Base-by-base conservation (phyloP, 345 rosid genomes). In the Jatropha curcas region DNA sequence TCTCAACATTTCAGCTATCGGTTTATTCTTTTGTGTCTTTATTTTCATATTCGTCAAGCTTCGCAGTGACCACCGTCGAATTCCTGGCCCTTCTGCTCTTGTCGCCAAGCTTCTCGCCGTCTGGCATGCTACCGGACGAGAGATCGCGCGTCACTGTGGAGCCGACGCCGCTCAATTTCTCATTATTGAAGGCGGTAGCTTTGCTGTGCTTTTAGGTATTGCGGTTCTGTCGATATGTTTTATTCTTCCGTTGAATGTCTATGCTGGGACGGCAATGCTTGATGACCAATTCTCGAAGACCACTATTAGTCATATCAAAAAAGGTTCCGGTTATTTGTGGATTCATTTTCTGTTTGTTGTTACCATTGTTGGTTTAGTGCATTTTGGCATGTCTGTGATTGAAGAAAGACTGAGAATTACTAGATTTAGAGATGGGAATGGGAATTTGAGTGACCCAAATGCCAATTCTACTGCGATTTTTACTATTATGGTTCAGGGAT, bases 131-230 rank as follows among this genome's bases (percentile, higher is more conserved):
- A 88, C 97, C 19, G 82, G 88, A 56, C 84, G 87, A 10, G 98
- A 94, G 88, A 92, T 94, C 67, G 94, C 91, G 20, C 86, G 86
- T 20, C 98, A 92, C 75, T 92, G 98, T 45, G 98, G 98, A 10
- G 98, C 98, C 22, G 98, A 94, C 73, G 92, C 98, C 1, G 96
- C 98, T 16, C 98, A 92, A 64, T 94, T 87, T 69, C 93, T 94
- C 11, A 82, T 92, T 30, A 90, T 94, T 33, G 98, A 92, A 83
- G 97, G 98, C 25, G 97, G 98, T 2, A 95, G 96, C 88, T 92
- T 87, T 34, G 82, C 79, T 33, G 82, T 88, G 7, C 88, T 95
- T 7, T 76, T 84, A 1, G 77, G 83, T 24, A 79, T 87, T 22
- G 91, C 87, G 16, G 37, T 86, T 65, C 62, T 88, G 12, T 84